Evolutionary conservation across 768 basidiomycete species (phyloP).

Genomic region (Tricholoma bakamatsutake): DNA sequence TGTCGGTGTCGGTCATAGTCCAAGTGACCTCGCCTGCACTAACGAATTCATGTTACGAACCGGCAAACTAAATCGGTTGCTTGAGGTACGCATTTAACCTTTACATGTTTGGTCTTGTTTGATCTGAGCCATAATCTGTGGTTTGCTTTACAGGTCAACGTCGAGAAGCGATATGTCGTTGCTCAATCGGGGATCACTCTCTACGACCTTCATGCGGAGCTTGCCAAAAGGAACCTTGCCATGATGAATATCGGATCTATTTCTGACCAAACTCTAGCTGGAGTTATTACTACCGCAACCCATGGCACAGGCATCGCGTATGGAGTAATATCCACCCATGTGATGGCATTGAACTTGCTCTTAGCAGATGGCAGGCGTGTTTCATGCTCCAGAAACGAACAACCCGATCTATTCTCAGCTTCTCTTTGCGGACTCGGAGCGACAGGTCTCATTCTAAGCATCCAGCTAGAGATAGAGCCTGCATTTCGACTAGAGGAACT

Average conservation of each 20-base stretch:
- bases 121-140: slow-evolving; percentile 5
- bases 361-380: slow-evolving; percentile 71
- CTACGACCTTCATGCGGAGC: slow-evolving; percentile 60
- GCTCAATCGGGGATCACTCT: slow-evolving; percentile 80
- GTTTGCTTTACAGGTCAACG: slow-evolving; percentile 51
- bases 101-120: slow-evolving; percentile 17
- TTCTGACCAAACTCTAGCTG: slow-evolving; percentile 92
- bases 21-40: slow-evolving; percentile 91
- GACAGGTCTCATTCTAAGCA: slow-evolving; percentile 80
- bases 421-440: slow-evolving; percentile 87
- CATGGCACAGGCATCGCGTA: slow-evolving; percentile 85
- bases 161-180: slow-evolving; percentile 57
- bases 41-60: slow-evolving; percentile 81
- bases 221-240: slow-evolving; percentile 65
- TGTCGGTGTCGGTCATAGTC: slow-evolving; percentile 88
- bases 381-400: slow-evolving; percentile 56
- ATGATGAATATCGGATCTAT: slow-evolving; percentile 94
- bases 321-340: slow-evolving; percentile 78
- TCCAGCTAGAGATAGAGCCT: slow-evolving; percentile 74
- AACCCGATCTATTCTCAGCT: slow-evolving; percentile 78
- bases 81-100: slow-evolving; percentile 58
- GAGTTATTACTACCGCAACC: slow-evolving; percentile 89
- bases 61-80: slow-evolving; percentile 59
- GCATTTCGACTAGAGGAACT: slow-evolving; percentile 78
- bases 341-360: slow-evolving; percentile 68